A percentile compares a stretch with the other conserved stretches of the same genome.
These are phyloP conservation scores for Cladosporium oxysporum DNA, from an alignment of 2,329 filamentous ascomycete species.

Conservation along the genomic window DNA sequence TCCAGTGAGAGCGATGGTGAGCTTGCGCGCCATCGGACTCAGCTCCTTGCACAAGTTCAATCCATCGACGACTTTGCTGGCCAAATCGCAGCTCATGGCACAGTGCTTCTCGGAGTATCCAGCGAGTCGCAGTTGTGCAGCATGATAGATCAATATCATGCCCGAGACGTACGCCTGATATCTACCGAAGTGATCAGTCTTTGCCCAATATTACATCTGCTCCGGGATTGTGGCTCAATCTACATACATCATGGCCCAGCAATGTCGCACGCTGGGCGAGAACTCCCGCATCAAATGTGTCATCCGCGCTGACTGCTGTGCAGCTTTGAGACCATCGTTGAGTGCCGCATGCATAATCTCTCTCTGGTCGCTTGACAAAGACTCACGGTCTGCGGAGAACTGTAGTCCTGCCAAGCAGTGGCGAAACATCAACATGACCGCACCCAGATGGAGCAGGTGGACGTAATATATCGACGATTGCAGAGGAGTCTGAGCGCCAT, in stretches of 20 bases:
- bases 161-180: constrained; percentile 17
- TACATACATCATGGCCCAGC: constrained; percentile 15
- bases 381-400: not conserved
- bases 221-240: not conserved
- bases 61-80: not conserved
- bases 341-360: not conserved
- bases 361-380: not conserved
- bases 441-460: constrained; percentile 9
- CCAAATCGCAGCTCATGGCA: not conserved
- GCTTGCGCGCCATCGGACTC: constrained; percentile 3
- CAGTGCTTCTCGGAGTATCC: not conserved
- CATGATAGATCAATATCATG: constrained; percentile 10
- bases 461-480: constrained; percentile 14
- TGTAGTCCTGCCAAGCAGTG: not conserved
- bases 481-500: not conserved
- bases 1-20: not conserved
- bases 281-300: not conserved
- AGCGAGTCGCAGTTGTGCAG: not conserved
- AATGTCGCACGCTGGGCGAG: constrained; percentile 3
- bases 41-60: constrained; percentile 3
- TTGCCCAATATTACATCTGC: not conserved
- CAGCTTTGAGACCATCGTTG: constrained; percentile 1
- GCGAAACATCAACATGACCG: constrained; percentile 14
- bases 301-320: constrained; percentile 4
- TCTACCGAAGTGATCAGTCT: not conserved